These are phyloP conservation scores for Fraxinus albicans DNA, from an alignment of 305 asterid species.

Conservation along the genomic window DNA sequence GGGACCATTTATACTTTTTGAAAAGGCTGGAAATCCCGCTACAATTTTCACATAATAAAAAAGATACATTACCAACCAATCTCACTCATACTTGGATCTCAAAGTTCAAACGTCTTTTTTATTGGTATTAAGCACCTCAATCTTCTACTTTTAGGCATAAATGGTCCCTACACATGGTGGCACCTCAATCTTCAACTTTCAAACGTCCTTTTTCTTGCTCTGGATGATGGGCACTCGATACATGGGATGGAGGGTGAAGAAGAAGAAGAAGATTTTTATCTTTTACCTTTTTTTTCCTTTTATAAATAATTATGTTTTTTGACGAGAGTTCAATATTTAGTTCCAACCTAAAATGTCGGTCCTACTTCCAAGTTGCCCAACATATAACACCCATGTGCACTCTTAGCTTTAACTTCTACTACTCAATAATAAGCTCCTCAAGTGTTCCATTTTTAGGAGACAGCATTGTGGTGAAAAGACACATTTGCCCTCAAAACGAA, in stretches of 20 bases:
- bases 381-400: not conserved
- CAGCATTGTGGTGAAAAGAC: not conserved
- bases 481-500: not conserved
- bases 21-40: not conserved
- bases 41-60: not conserved
- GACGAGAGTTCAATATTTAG: no score
- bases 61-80: not conserved
- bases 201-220: not conserved
- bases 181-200: not conserved
- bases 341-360: not conserved
- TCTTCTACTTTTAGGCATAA: not conserved
- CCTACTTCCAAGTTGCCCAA: not conserved
- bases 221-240: not conserved
- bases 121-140: not conserved
- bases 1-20: not conserved
- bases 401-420: not conserved
- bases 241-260: not conserved
- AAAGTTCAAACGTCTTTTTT: not conserved
- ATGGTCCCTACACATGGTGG: not conserved
- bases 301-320: no score
- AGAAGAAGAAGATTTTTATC: not conserved
- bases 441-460: not conserved
- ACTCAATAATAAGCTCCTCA: not conserved
- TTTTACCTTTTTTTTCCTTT: no score
- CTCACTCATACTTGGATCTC: not conserved